phyloP scores from a whole-genome alignment of 495 filamentous ascomycete genomes.

The Xylaria grammica region DNA sequence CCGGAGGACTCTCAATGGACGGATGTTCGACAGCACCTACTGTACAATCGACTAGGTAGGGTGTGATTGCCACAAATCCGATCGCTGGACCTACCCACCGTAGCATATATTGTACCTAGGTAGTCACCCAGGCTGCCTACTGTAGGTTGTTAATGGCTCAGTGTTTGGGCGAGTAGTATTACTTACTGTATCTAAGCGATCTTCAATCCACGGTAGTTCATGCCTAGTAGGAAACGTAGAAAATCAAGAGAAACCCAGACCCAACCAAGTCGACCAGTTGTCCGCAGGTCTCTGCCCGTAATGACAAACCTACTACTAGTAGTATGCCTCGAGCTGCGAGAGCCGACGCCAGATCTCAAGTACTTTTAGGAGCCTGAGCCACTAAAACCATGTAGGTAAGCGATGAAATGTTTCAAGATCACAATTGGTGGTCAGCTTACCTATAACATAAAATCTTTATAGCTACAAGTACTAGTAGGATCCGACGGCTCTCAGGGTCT shows the following conservation, averaged over 20 bases:
- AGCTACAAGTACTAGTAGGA: too few species aligned
- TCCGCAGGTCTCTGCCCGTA: background rate
- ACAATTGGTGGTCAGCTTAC: conserved; percentile 7
- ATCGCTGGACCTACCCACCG: background rate
- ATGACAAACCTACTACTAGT: background rate
- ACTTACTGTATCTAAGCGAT: background rate
- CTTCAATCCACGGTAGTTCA: conserved; percentile 1
- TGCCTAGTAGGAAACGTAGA: too few species aligned
- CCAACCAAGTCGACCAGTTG: too few species aligned
- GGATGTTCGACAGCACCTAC: conserved; percentile 12
- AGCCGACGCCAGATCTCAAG: background rate
- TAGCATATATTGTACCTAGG: too few species aligned
- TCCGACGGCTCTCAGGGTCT: too few species aligned
- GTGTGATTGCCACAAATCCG: background rate
- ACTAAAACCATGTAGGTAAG: too few species aligned
- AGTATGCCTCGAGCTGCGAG: background rate
- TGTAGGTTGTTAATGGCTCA: conserved; percentile 6
- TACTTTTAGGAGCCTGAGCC: too few species aligned
- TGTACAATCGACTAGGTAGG: conserved; percentile 1
- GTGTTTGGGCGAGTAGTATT: conserved; percentile 10
- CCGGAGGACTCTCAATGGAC: conserved; percentile 33
- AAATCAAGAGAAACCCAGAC: too few species aligned
- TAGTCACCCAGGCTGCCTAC: too few species aligned
- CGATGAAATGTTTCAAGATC: conserved; percentile 8
- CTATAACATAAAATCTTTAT: background rate